Conservation (phyloP, 306 rosid species). For the Erythrophleum fordii region DNA sequence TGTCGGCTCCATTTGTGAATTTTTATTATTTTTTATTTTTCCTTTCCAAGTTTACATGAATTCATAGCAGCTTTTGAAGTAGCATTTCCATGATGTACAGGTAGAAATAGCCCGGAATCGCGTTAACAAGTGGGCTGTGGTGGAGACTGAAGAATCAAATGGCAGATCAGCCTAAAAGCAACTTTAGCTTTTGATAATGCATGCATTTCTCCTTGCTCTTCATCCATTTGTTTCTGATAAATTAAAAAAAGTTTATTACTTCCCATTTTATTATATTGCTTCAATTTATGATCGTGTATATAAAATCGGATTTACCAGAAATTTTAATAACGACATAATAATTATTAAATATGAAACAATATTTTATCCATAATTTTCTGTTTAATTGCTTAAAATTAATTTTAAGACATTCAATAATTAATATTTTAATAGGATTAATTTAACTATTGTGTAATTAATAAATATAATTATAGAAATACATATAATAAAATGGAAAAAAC, state of each 20-base stretch:
- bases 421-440: too few species aligned
- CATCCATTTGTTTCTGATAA: not conserved
- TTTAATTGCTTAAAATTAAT: too few species aligned
- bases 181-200: not conserved
- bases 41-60: not conserved
- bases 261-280: not conserved
- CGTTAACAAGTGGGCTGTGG: conserved; percentile 34
- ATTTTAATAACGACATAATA: too few species aligned
- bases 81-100: conserved; percentile 3
- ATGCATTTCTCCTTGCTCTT: not conserved
- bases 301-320: too few species aligned
- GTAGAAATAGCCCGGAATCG: conserved; percentile 35
- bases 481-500: too few species aligned
- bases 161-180: not conserved
- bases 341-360: too few species aligned
- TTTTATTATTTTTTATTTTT: not conserved
- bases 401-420: too few species aligned
- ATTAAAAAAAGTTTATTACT: not conserved
- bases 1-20: not conserved
- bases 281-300: too few species aligned
- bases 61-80: not conserved
- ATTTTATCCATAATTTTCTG: too few species aligned
- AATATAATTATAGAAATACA: too few species aligned
- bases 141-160: conserved; percentile 20
- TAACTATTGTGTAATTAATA: too few species aligned